These are phyloP conservation scores for Zygosaccharomyces gambellarensis DNA, from an alignment of 805 yeast genomes.

Conservation along the genomic window DNA sequence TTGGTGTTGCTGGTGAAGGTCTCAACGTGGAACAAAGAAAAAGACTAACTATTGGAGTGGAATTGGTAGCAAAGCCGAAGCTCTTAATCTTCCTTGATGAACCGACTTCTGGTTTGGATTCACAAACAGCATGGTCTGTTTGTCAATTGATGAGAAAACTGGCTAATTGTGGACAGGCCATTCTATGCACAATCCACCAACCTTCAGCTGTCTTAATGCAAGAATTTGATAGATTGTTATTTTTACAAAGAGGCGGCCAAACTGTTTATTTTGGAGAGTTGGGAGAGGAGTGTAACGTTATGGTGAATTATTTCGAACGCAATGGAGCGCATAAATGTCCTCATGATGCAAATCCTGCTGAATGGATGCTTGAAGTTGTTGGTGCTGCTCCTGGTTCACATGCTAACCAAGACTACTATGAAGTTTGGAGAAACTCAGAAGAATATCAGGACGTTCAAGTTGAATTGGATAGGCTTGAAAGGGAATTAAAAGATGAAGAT, in stretches of 20 bases:
- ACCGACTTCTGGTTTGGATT: slow-evolving; percentile 66
- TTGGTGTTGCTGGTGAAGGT: slow-evolving; percentile 72
- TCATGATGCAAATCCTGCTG: slow-evolving; percentile 73
- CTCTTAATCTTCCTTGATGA: slow-evolving; percentile 58
- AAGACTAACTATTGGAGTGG: slow-evolving; percentile 64
- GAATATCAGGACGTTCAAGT: slow-evolving; percentile 54
- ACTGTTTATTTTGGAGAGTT: slow-evolving; percentile 71
- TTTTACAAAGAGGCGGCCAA: slow-evolving; percentile 65
- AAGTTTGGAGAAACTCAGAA: slow-evolving; percentile 69
- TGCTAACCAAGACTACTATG: slow-evolving; percentile 64
- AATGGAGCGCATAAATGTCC: slow-evolving; percentile 68
- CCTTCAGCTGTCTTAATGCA: slow-evolving; percentile 76
- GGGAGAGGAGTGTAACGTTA: slow-evolving; percentile 52
- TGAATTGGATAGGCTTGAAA: slow-evolving; percentile 63
- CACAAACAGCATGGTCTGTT: slow-evolving; percentile 65
- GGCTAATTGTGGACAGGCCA: slow-evolving; percentile 58
- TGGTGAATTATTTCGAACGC: slow-evolving; percentile 61
- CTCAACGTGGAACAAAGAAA: slow-evolving; percentile 59
- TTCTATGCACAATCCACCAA: slow-evolving; percentile 75
- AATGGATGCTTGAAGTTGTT: slow-evolving; percentile 86
- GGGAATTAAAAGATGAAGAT: slow-evolving; percentile 43
- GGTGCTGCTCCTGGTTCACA: slow-evolving; percentile 81
- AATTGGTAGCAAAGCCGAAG: slow-evolving; percentile 60
- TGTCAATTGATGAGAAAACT: slow-evolving; percentile 56
- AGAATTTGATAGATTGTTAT: slow-evolving; percentile 71